Percentiles rank a stretch among this genome's conserved stretches.
Evolutionary conservation across 2,329 filamentous ascomycete genomes (phyloP).

Genomic region (Lachnellula occidentalis): DNA sequence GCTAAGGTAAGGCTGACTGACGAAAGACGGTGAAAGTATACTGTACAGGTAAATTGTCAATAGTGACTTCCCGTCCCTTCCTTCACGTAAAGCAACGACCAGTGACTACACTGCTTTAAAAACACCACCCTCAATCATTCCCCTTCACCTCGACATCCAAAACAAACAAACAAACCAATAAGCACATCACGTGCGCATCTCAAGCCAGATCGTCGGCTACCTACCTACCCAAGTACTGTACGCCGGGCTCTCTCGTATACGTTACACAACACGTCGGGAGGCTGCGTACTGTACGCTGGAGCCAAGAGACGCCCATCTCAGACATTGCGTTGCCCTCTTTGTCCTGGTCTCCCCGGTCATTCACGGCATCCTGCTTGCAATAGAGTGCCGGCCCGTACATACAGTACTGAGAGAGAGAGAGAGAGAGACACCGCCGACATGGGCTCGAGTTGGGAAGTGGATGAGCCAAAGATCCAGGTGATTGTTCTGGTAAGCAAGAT

Average conservation of each 20-base stretch:
- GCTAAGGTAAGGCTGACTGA: background rate
- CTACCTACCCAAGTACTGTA: too few species aligned
- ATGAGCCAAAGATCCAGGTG: constrained; percentile 3
- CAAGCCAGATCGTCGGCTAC: too few species aligned
- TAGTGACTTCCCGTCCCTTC: background rate
- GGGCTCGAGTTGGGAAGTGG: background rate
- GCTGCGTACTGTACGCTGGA: background rate
- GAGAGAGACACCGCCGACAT: background rate
- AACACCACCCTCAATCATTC: too few species aligned
- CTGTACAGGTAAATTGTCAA: background rate
- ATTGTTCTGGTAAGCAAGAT: constrained; percentile 8
- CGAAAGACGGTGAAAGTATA: background rate
- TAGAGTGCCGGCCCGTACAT: background rate
- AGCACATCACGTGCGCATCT: background rate
- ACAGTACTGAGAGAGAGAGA: background rate
- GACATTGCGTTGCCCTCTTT: background rate
- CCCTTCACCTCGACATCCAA: too few species aligned
- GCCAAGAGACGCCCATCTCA: background rate
- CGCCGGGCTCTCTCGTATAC: too few species aligned
- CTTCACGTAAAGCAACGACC: background rate
- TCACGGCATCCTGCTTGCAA: background rate
- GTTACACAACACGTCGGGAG: background rate
- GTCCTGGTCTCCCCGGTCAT: background rate
- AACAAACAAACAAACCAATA: too few species aligned
- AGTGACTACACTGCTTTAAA: too few species aligned